Evolutionary conservation across 2,329 filamentous ascomycete genomes (phyloP).

Genomic region (Botryotinia calthae): DNA sequence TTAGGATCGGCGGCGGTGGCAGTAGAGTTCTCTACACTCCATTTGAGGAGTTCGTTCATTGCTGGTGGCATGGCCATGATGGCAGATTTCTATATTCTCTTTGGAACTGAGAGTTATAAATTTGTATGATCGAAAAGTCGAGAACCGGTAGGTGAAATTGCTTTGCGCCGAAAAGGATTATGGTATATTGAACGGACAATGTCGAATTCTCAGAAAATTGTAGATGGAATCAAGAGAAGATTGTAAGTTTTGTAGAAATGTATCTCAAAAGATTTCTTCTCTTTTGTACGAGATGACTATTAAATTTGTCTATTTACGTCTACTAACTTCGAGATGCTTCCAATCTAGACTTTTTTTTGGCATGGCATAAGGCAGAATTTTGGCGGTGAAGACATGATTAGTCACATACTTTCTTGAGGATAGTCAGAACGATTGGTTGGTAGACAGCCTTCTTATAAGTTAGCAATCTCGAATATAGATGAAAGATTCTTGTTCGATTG

Average conservation of each 20-base stretch:
- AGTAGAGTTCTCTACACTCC: slow-evolving; percentile 57
- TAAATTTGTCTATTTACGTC: not conserved
- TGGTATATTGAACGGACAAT: not conserved
- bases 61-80: slow-evolving; percentile 33
- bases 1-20: slow-evolving; percentile 36
- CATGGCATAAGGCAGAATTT: slow-evolving; percentile 2
- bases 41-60: slow-evolving; percentile 40
- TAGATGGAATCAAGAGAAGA: not conserved
- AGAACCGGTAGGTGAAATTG: not conserved
- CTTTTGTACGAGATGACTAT: not conserved
- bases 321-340: slow-evolving; percentile 13
- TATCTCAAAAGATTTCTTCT: not conserved
- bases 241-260: not conserved
- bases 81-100: not conserved
- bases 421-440: no score
- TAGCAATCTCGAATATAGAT: not conserved
- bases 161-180: not conserved
- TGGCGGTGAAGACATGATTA: not conserved
- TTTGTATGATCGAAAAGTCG: not conserved
- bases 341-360: slow-evolving; percentile 1
- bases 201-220: no score
- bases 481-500: not conserved
- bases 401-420: not conserved
- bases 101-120: not conserved
- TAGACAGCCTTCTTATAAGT: not conserved